phyloP scores from a whole-genome alignment of 176 grass and related monocot species.

The Oryza rufipogon region DNA sequence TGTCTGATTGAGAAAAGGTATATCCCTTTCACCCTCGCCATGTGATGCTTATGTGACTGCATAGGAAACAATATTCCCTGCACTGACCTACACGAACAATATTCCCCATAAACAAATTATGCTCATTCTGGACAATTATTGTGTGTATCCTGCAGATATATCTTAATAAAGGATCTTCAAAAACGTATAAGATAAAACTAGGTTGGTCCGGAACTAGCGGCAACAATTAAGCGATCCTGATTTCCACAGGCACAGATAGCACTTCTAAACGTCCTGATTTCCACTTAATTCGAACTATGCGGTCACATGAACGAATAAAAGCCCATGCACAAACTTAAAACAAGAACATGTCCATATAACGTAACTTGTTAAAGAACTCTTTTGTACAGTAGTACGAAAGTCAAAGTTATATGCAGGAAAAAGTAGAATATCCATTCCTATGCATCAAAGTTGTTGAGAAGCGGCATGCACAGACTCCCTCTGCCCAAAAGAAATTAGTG shows the following conservation, averaged over 20 bases:
- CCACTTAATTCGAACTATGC: background rate
- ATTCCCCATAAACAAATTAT: background rate
- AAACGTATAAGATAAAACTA: background rate
- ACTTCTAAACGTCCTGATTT: background rate
- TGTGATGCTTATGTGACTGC: background rate
- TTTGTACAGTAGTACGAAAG: background rate
- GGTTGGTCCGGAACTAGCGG: background rate
- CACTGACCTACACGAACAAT: background rate
- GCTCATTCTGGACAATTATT: background rate
- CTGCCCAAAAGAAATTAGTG: constrained; percentile 14
- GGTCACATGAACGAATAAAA: background rate
- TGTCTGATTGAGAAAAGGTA: background rate
- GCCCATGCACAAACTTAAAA: background rate
- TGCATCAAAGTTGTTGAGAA: background rate
- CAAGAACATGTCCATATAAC: background rate
- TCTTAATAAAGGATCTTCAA: background rate
- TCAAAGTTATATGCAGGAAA: background rate
- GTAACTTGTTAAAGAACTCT: background rate
- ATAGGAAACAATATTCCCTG: background rate
- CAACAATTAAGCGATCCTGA: background rate
- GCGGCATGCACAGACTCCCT: background rate
- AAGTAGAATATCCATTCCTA: background rate
- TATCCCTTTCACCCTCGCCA: background rate
- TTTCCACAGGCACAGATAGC: background rate
- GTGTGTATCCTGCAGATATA: background rate